Conservation (phyloP, 225 moss, liverwort and hornwort genomes). For the Neckera pumila region DNA sequence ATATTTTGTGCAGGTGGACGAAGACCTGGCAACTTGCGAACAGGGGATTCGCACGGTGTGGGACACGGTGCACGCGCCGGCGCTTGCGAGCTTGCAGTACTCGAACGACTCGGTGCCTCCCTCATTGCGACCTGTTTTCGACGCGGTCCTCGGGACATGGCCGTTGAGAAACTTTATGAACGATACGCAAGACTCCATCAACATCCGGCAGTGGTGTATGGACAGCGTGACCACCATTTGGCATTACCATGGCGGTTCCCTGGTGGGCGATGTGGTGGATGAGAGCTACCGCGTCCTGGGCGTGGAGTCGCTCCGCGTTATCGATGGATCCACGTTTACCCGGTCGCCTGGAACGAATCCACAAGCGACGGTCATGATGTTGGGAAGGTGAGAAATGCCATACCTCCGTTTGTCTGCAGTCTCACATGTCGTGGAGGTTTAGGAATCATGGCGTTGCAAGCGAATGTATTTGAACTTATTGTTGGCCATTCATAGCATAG, state of each 20-base stretch:
- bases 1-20: not conserved
- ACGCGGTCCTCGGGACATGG: conserved; percentile 4
- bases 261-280: conserved; percentile 63
- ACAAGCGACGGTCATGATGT: conserved; percentile 70
- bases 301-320: conserved; percentile 49
- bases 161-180: conserved; percentile 1
- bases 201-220: conserved; percentile 61
- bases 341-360: conserved; percentile 71
- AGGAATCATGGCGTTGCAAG: not conserved
- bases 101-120: conserved; percentile 17
- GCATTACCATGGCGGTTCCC: conserved; percentile 86
- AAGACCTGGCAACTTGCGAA: conserved; percentile 38
- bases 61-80: conserved; percentile 11
- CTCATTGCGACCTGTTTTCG: not conserved
- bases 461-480: not conserved
- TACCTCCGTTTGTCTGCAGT: not conserved
- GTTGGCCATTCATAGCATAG: not conserved
- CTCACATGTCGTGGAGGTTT: not conserved
- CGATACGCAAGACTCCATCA: conserved; percentile 33
- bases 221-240: conserved; percentile 65
- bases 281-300: conserved; percentile 51
- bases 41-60: conserved; percentile 48
- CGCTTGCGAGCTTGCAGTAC: conserved; percentile 35
- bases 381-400: conserved; percentile 32
- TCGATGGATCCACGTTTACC: conserved; percentile 68